A percentile compares a stretch with the other conserved stretches of the same genome.
phyloP scores from a whole-genome alignment of 2,329 filamentous ascomycete species.

The Aspergillus ochraceoroseus region DNA sequence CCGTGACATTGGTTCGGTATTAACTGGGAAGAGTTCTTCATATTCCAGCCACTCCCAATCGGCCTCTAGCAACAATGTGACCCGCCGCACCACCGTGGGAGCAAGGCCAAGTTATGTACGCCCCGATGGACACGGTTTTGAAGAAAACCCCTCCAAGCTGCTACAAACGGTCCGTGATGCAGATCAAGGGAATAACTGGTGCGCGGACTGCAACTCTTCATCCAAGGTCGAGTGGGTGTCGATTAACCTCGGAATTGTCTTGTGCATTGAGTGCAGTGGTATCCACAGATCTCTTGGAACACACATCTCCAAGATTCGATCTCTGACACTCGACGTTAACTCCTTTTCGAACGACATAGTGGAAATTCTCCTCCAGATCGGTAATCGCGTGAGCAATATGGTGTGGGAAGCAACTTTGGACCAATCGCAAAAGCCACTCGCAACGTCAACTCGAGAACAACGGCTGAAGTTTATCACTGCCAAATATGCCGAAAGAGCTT shows the following conservation, averaged over 20 bases:
- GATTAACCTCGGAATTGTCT: slow-evolving; percentile 90
- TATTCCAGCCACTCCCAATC: slow-evolving; percentile 51
- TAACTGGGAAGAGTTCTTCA: slow-evolving; percentile 81
- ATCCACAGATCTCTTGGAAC: slow-evolving; percentile 95
- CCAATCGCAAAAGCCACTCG: slow-evolving; percentile 63
- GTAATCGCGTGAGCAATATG: slow-evolving; percentile 93
- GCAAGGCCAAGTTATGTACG: slow-evolving; percentile 70
- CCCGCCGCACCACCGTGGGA: slow-evolving; percentile 84
- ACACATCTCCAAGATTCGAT: slow-evolving; percentile 95
- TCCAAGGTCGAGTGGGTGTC: slow-evolving; percentile 98
- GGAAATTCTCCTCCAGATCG: slow-evolving; percentile 83
- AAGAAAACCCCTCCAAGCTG: slow-evolving; percentile 79
- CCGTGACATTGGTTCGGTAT: slow-evolving; percentile 83
- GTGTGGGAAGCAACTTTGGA: slow-evolving; percentile 90
- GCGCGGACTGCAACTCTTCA: slow-evolving; percentile 87
- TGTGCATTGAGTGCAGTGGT: slow-evolving; percentile 97
- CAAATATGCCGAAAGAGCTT: slow-evolving; percentile 84
- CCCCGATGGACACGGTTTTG: slow-evolving; percentile 64
- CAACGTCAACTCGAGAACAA: slow-evolving; percentile 80
- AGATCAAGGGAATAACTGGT: slow-evolving; percentile 88
- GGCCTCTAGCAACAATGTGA: slow-evolving; percentile 55
- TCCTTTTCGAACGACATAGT: slow-evolving; percentile 97
- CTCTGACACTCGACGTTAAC: slow-evolving; percentile 87
- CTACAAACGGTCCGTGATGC: slow-evolving; percentile 81
- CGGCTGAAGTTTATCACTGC: slow-evolving; percentile 89